These are phyloP conservation scores for Chenopodium quinoa DNA, from an alignment of 148 eudicot genomes.

Conservation along the genomic window DNA sequence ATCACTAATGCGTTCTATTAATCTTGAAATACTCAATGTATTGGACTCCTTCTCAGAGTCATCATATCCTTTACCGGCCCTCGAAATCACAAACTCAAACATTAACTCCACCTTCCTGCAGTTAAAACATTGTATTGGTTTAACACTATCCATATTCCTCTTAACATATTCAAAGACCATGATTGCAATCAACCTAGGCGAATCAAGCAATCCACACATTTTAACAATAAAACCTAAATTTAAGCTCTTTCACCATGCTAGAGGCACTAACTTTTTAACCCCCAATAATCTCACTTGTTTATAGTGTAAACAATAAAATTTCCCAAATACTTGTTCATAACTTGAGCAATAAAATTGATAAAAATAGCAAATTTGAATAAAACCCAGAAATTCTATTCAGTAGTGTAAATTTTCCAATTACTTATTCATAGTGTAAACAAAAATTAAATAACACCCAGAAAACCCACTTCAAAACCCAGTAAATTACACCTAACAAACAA, in stretches of 20 bases:
- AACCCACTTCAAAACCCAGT: neutral
- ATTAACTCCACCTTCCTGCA: conserved; percentile 83
- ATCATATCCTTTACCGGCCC: conserved; percentile 30
- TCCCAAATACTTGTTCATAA: neutral
- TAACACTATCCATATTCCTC: neutral
- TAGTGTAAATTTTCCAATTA: neutral
- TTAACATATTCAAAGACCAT: too few species aligned
- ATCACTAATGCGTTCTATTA: conserved; percentile 42
- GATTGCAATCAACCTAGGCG: neutral
- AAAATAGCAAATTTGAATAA: neutral
- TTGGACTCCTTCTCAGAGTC: conserved; percentile 33
- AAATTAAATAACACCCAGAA: neutral
- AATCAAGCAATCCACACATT: neutral
- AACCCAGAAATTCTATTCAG: neutral
- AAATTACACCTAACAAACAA: conserved; percentile 3
- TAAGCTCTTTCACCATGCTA: neutral
- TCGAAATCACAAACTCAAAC: conserved; percentile 50
- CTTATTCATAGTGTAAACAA: neutral
- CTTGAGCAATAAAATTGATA: neutral
- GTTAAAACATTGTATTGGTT: neutral
- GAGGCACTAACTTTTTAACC: neutral
- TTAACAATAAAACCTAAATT: neutral
- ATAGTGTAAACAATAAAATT: too few species aligned
- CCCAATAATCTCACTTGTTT: neutral
- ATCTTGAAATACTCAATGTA: conserved; percentile 49